These are phyloP conservation scores for Passalora sequoiae DNA, from an alignment of 2,329 filamentous ascomycete species.

Conservation along the genomic window DNA sequence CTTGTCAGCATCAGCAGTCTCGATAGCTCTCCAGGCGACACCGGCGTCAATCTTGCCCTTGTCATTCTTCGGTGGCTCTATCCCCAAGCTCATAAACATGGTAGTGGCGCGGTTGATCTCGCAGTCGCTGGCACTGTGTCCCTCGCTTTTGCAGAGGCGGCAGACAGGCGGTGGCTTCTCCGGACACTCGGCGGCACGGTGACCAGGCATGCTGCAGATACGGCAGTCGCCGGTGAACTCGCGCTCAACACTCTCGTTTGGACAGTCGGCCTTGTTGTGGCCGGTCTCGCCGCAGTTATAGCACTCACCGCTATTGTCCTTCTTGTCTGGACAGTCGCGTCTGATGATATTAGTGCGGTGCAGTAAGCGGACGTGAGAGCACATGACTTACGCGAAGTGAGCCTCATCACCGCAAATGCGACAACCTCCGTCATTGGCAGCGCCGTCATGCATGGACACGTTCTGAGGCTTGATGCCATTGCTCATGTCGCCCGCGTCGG, in stretches of 20 bases:
- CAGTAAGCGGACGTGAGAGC: too few relatives aligned
- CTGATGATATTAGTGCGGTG: background rate
- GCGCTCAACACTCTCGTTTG: constrained; percentile 51
- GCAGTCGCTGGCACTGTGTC: constrained; percentile 53
- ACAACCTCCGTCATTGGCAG: constrained; percentile 34
- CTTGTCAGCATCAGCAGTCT: constrained; percentile 47
- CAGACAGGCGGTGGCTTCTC: constrained; percentile 53
- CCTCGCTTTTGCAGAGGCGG: constrained; percentile 57
- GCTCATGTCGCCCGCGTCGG: constrained; percentile 1
- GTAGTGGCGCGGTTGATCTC: constrained; percentile 56
- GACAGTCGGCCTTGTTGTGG: constrained; percentile 60
- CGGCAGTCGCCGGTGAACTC: constrained; percentile 56
- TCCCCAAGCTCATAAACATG: constrained; percentile 41
- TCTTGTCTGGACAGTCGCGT: constrained; percentile 47
- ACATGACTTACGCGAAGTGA: constrained; percentile 2
- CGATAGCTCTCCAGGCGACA: constrained; percentile 57
- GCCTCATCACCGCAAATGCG: constrained; percentile 26
- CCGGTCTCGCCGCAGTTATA: constrained; percentile 50
- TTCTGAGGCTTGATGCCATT: constrained; percentile 24
- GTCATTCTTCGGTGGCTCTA: constrained; percentile 41
- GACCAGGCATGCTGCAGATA: constrained; percentile 51
- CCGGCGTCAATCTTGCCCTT: too few relatives aligned
- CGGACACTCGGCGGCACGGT: constrained; percentile 60
- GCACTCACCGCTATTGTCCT: constrained; percentile 44
- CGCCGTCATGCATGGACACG: constrained; percentile 29